Evolutionary conservation across 192 early-diverging fungal genomes (phyloP), one percentile per base, ranked within the genome.

Genomic region (Backusella liffmaniae): DNA sequence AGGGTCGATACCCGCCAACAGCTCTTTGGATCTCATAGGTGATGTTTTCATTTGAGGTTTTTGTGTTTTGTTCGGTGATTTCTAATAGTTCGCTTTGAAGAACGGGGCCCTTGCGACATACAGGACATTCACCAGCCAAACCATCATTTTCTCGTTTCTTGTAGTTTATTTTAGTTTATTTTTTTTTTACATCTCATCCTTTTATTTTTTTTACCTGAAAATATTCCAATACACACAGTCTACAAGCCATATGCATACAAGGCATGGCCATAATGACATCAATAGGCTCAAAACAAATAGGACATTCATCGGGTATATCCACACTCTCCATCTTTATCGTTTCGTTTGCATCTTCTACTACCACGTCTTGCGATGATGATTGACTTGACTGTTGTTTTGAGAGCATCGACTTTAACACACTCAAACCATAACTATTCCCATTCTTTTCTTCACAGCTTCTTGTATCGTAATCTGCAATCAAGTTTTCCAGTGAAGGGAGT

Each of bases 171-270:
- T 32, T 35, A 66, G 8, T 16, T 9, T 23, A 3, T 3, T 59
- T n/a, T 44, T 44, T 44, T 26, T 51, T 66, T n/a, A n/a, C n/a
- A n/a, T n/a, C n/a, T n/a, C n/a, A n/a, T n/a, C n/a, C n/a, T n/a
- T n/a, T n/a, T n/a, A n/a, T n/a, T n/a, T 51, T 70, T 39, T 32
- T 65, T 74, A 86, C 87, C 78, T 86, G 85, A 18, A 88, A 78
- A 59, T 80, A 88, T 6, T 87, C 87, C 18, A 83, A 53, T n/a
- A 88, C 82, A 68, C 89, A 90, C 0, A 71, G 68, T 26, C 86
- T 79, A 72, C 89, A 90, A 4, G 83, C 85, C 32, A 83, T 79
- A 77, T 90, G 89, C 83, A 87, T 85, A 51, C 89, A 90, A 4
- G 87, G 87, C 77, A 90, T 75, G 6, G 88, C 41, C 16, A 89